Base-by-base conservation (phyloP, 169 alveolate species). In the Ichthyophthirius multifiliis region DNA sequence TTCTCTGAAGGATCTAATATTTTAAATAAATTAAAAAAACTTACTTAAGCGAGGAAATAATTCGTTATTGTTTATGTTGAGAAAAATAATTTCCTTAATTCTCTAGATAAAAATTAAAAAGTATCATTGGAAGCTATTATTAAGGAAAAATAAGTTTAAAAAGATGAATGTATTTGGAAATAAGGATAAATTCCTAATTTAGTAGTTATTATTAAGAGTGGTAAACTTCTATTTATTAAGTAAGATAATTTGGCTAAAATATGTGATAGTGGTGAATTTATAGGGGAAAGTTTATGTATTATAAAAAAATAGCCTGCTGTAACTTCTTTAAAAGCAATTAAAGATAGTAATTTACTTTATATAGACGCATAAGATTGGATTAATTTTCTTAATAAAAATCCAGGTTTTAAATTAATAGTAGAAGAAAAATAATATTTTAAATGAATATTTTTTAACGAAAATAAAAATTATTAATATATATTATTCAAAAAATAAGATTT, bases 1-100 rank as follows among this genome's bases (percentile, higher is more conserved):
- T 81, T 81, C 55, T 81, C 82, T 3, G 86, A 81, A 43, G 86
- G 80, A 5, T 81, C 65, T 39, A 71, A 76, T 15, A 63, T 81
- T 15, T 43, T 81, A 16, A 20, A 71, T 43, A 81, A 74, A 73
- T 47, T 81, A 55, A 67, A 81, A 67, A 20, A 46, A 37, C 47
- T 81, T 12, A 73, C 82, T 27, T 43, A 44, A 30, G 80, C 86
- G 15, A 67, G 86, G 55, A 46, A 73, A 55, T 46, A 65, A 12
- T 64, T 64, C 20, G 86, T 76, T 23, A 46, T 67, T 48, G 44
- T 43, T 35, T 48, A 55, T 81, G 20, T 81, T 1, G 48, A 71
- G n/a, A 81, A 81, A 41, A 81, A 81, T 47, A 47, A 44, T 4
- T 15, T 81, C 0, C 41, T 81, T 18, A 46, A 65, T 39, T 76